phyloP scores from a whole-genome alignment of 2,329 filamentous ascomycete genomes.

The Ophiostoma sp. region DNA sequence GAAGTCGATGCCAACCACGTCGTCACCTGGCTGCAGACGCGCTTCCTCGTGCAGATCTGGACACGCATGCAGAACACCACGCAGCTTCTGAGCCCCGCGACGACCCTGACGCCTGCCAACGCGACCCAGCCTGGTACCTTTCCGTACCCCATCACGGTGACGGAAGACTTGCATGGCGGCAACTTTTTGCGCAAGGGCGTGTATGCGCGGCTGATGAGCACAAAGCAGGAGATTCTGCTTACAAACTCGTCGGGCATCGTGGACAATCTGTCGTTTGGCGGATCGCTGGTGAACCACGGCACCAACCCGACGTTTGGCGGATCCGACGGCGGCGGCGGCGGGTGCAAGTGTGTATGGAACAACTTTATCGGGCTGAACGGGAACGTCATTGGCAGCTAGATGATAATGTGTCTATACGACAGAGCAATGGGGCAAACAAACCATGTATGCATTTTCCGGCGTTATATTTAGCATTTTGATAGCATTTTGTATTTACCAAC shows the following conservation, averaged over 20 bases:
- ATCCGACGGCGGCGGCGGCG: conserved; percentile 58
- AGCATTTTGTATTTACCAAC: not conserved
- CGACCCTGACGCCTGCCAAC: conserved; percentile 26
- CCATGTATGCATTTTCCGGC: not conserved
- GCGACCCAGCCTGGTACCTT: conserved; percentile 51
- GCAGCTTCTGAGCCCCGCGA: conserved; percentile 34
- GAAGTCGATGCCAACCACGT: conserved; percentile 50
- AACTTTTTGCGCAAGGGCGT: conserved; percentile 47
- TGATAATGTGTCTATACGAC: not conserved
- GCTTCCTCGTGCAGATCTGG: conserved; percentile 62
- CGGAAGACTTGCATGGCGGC: conserved; percentile 58
- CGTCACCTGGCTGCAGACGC: conserved; percentile 55
- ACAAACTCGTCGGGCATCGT: conserved; percentile 42
- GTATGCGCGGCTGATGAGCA: conserved; percentile 47
- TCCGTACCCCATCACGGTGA: conserved; percentile 58
- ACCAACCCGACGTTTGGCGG: conserved; percentile 49
- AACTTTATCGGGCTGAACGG: conserved; percentile 41
- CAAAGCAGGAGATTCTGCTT: conserved; percentile 40
- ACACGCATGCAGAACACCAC: conserved; percentile 47
- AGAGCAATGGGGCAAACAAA: not conserved
- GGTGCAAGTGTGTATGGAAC: conserved; percentile 57
- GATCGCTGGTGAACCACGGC: conserved; percentile 48
- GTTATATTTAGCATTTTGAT: not conserved
- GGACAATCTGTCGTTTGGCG: conserved; percentile 48
- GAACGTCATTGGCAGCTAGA: conserved; percentile 13